Conservation (phyloP, 768 basidiomycete genomes). For the Tylopilus rubrobrunneus region DNA sequence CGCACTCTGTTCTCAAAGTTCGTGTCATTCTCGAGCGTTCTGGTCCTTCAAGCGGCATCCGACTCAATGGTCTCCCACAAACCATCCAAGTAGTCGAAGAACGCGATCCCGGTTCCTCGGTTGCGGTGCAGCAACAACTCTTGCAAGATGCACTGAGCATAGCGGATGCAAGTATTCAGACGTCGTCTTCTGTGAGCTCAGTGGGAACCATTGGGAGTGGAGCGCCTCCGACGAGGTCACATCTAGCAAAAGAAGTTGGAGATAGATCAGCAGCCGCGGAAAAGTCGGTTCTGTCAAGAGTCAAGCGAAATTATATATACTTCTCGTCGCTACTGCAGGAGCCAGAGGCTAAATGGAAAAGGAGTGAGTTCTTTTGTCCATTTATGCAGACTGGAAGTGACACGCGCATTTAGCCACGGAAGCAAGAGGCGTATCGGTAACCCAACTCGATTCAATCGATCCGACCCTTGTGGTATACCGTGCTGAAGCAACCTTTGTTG, state of each 20-base stretch:
- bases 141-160: slow-evolving; percentile 72
- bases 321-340: slow-evolving; percentile 96
- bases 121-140: slow-evolving; percentile 38
- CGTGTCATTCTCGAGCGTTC: slow-evolving; percentile 78
- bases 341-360: slow-evolving; percentile 96
- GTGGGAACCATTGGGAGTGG: slow-evolving; percentile 43
- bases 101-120: slow-evolving; percentile 57
- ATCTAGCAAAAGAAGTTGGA: slow-evolving; percentile 36
- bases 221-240: slow-evolving; percentile 23
- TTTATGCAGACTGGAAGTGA: background rate
- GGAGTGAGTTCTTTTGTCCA: slow-evolving; percentile 50
- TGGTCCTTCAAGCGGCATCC: slow-evolving; percentile 66
- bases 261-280: slow-evolving; percentile 60
- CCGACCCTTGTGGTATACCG: slow-evolving; percentile 94
- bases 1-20: slow-evolving; percentile 79
- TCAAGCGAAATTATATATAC: slow-evolving; percentile 94
- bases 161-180: slow-evolving; percentile 62
- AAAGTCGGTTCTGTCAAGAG: slow-evolving; percentile 80
- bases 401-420: slow-evolving; percentile 59
- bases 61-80: slow-evolving; percentile 84
- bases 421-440: slow-evolving; percentile 85
- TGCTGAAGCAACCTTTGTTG: slow-evolving; percentile 96
- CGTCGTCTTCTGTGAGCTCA: slow-evolving; percentile 57
- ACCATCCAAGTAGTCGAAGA: slow-evolving; percentile 61
- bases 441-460: slow-evolving; percentile 95